Evolutionary conservation across 257 asterid genomes (phyloP).

Genomic region (Paraleonurus japonicus): DNA sequence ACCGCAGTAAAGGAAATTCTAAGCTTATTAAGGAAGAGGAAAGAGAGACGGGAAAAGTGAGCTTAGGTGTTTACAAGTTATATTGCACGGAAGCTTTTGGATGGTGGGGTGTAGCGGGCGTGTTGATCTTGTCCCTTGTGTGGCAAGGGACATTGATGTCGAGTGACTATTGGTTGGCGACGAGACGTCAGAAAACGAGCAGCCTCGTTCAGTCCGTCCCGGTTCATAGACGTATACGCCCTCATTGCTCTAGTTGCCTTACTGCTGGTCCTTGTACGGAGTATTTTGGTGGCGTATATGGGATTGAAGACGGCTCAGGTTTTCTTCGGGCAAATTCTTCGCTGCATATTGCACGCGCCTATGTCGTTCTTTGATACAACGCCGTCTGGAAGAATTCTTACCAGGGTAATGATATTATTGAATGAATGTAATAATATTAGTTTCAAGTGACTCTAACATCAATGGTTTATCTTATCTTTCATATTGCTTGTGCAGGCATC

Average conservation of each 20-base stretch:
- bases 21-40: slow-evolving; percentile 94
- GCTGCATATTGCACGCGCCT: slow-evolving; percentile 86
- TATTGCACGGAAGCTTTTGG: slow-evolving; percentile 83
- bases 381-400: slow-evolving; percentile 94
- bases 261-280: slow-evolving; percentile 51
- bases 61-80: slow-evolving; percentile 72
- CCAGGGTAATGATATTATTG: too few relatives aligned
- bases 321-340: slow-evolving; percentile 78
- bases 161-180: slow-evolving; percentile 88
- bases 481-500: slow-evolving; percentile 69
- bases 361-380: slow-evolving; percentile 98
- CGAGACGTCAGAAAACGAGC: slow-evolving; percentile 69
- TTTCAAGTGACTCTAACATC: too few relatives aligned
- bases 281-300: slow-evolving; percentile 53
- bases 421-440: too few relatives aligned
- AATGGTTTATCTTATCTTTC: neutral
- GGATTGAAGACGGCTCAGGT: slow-evolving; percentile 88
- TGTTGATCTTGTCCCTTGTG: slow-evolving; percentile 42
- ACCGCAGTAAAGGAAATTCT: slow-evolving; percentile 42
- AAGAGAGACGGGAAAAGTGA: slow-evolving; percentile 74
- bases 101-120: slow-evolving; percentile 68
- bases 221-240: slow-evolving; percentile 69
- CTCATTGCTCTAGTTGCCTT: slow-evolving; percentile 44
- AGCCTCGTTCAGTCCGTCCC: slow-evolving; percentile 63
- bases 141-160: slow-evolving; percentile 88